A percentile compares a stretch with the other conserved stretches of the same genome.
Evolutionary conservation across 2,329 filamentous ascomycete genomes (phyloP).

Genomic region (Cordyceps pruinosa): DNA sequence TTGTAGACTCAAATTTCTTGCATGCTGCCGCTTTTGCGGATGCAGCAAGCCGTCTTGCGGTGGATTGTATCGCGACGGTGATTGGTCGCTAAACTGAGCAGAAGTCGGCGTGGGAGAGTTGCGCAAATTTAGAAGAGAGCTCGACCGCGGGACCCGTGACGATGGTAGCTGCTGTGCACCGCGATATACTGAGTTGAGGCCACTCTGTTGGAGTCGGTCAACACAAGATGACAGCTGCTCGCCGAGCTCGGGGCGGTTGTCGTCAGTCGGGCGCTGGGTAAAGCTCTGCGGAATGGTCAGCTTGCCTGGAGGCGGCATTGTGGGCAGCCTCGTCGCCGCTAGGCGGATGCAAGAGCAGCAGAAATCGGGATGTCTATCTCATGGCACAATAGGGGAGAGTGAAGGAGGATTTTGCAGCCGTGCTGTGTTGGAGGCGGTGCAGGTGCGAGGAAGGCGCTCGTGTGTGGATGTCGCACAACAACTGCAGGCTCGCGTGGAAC

Average conservation of each 20-base stretch:
- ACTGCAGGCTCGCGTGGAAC: conserved; percentile 2
- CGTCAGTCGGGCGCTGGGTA: neutral
- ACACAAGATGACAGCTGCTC: neutral
- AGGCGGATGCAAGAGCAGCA: conserved; percentile 1
- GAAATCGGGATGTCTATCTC: neutral
- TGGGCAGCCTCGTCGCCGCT: conserved; percentile 7
- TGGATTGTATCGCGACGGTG: conserved; percentile 5
- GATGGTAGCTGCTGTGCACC: neutral
- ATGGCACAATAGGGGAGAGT: neutral
- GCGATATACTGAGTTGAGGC: conserved; percentile 2
- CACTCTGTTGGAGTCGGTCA: conserved; percentile 3
- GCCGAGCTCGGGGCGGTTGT: neutral
- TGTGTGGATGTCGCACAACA: neutral
- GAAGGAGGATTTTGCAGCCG: neutral
- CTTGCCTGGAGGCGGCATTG: conserved; percentile 4
- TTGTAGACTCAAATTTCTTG: conserved; percentile 46
- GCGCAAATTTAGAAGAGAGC: conserved; percentile 6
- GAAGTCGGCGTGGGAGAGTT: conserved; percentile 1
- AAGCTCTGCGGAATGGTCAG: conserved; percentile 11
- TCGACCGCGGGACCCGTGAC: conserved; percentile 4
- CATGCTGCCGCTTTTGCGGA: conserved; percentile 37
- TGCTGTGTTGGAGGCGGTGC: neutral
- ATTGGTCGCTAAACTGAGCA: conserved; percentile 1
- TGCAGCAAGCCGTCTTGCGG: conserved; percentile 9
- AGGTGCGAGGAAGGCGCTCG: neutral